These are phyloP conservation scores for Bacidia gigantensis DNA, from an alignment of 495 filamentous ascomycete species.

Conservation along the genomic window DNA sequence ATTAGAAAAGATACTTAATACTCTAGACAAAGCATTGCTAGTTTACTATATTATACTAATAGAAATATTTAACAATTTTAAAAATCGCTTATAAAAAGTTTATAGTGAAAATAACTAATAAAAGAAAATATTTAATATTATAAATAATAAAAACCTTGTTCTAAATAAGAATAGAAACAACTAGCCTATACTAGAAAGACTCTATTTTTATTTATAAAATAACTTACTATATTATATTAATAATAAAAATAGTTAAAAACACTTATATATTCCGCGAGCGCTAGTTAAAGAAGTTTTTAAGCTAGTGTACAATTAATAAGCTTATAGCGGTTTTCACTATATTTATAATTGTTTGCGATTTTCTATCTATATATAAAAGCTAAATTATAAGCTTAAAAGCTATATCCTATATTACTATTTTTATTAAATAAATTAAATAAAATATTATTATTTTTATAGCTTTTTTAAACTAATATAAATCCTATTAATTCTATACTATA, in stretches of 20 bases:
- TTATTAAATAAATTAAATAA: background rate
- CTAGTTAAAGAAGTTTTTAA: background rate
- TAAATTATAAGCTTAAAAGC: background rate
- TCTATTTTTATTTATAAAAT: background rate
- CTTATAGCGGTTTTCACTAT: background rate
- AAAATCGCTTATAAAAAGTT: background rate
- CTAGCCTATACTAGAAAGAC: background rate
- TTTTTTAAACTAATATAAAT: background rate
- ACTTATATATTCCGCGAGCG: background rate
- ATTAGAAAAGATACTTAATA: background rate
- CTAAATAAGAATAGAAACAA: background rate
- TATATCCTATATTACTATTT: background rate
- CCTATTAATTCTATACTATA: background rate
- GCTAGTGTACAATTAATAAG: background rate
- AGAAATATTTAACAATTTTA: background rate
- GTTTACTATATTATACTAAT: background rate
- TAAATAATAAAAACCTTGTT: background rate
- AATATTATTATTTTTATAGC: background rate
- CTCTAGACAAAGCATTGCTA: background rate
- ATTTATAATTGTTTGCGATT: no score
- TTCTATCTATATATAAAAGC: background rate
- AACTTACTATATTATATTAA: background rate
- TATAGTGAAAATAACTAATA: background rate
- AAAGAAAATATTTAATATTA: background rate
- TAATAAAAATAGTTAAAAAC: background rate